These are phyloP conservation scores for Umbelopsis ramanniana DNA, from an alignment of 192 early-diverging fungal genomes.

Conservation along the genomic window DNA sequence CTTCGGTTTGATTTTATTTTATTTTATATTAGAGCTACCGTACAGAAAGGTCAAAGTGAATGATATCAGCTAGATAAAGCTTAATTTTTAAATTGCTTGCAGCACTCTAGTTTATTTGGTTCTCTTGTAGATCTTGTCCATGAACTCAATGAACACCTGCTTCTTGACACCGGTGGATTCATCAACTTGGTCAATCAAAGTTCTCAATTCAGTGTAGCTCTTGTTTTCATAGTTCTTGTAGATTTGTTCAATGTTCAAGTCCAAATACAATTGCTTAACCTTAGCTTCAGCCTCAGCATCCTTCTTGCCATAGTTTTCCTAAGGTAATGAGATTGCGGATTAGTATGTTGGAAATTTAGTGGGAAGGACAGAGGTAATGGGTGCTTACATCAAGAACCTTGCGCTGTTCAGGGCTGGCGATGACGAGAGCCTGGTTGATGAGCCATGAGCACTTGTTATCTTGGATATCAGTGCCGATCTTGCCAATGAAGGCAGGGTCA, in stretches of 20 bases:
- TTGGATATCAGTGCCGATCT: conserved; percentile 99
- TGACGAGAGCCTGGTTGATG: conserved; percentile 88
- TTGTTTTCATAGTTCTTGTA: conserved; percentile 93
- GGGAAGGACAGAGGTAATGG: too few species aligned
- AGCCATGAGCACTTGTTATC: conserved; percentile 99
- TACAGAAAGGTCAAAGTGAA: too few species aligned
- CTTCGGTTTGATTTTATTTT: too few species aligned
- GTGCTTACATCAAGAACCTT: conserved; percentile 71
- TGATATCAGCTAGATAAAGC: neutral
- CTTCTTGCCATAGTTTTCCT: conserved; percentile 94
- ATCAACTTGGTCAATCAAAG: conserved; percentile 82
- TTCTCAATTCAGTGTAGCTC: conserved; percentile 71
- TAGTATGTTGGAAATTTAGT: too few species aligned
- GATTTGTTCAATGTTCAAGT: conserved; percentile 77
- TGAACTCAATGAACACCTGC: conserved; percentile 88
- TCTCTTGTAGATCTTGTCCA: conserved; percentile 96
- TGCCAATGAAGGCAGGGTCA: conserved; percentile 89
- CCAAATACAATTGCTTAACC: conserved; percentile 84
- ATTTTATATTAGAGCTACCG: too few species aligned
- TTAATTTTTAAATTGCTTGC: neutral
- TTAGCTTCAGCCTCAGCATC: conserved; percentile 71
- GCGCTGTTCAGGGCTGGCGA: conserved; percentile 82
- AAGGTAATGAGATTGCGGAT: neutral
- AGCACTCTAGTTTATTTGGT: conserved; percentile 65
- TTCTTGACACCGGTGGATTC: conserved; percentile 72